Conservation (phyloP, 192 early-diverging fungal species). For the Kappamyces sp. region DNA sequence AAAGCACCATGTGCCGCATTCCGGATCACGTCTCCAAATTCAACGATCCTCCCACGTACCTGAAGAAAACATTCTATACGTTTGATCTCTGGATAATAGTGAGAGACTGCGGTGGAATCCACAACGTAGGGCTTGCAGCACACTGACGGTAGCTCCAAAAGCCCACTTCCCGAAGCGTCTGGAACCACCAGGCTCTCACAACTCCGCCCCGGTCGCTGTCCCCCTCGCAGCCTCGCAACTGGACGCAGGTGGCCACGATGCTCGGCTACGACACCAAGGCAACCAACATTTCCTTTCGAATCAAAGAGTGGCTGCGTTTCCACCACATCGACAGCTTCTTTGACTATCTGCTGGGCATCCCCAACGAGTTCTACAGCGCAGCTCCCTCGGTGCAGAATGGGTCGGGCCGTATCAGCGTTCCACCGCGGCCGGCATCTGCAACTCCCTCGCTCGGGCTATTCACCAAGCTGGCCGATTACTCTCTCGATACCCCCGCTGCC, state of each 20-base stretch:
- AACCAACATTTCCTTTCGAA: constrained; percentile 33
- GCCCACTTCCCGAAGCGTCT: neutral
- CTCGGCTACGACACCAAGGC: constrained; percentile 36
- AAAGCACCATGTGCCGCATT: constrained; percentile 16
- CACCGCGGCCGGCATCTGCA: no score
- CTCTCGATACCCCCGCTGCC: no score
- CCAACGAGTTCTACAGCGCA: constrained; percentile 25
- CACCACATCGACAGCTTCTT: constrained; percentile 38
- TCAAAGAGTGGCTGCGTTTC: constrained; percentile 35
- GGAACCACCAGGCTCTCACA: neutral
- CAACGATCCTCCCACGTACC: constrained; percentile 30
- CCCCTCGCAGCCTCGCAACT: constrained; percentile 20
- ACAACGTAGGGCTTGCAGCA: constrained; percentile 19
- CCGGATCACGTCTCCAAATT: constrained; percentile 34
- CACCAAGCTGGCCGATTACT: no score
- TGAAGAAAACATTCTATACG: constrained; percentile 29
- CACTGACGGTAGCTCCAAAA: constrained; percentile 1
- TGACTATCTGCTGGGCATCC: constrained; percentile 30
- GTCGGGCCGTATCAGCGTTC: no score
- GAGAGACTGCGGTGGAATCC: constrained; percentile 26
- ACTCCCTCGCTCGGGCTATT: no score
- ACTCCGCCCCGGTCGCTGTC: constrained; percentile 1
- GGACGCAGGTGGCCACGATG: constrained; percentile 31
- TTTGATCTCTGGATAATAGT: constrained; percentile 29
- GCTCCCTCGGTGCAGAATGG: no score